phyloP scores from a whole-genome alignment of 2,329 filamentous ascomycete species.

The Amesomyces nigricolor region DNA sequence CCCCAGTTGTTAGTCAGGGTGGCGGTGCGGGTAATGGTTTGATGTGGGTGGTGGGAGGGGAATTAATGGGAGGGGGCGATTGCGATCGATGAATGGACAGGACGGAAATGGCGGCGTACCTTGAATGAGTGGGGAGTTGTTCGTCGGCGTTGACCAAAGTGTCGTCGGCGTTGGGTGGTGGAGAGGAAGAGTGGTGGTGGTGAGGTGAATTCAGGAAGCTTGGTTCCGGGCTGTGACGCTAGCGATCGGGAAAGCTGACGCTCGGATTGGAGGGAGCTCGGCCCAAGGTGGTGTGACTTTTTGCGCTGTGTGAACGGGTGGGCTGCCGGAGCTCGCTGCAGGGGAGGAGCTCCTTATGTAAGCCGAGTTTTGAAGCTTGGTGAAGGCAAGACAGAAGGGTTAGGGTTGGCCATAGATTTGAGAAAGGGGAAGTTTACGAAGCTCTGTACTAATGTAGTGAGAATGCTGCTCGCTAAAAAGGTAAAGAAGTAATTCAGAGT shows the following conservation, averaged over 20 bases:
- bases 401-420: neutral
- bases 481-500: too few species aligned
- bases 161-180: neutral
- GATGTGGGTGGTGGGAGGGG: neutral
- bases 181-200: neutral
- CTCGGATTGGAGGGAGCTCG: slow-evolving; percentile 18
- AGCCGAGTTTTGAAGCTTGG: neutral
- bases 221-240: slow-evolving; percentile 19
- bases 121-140: slow-evolving; percentile 14
- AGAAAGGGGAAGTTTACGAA: too few species aligned
- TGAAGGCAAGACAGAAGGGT: too few species aligned
- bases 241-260: slow-evolving; percentile 13
- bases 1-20: too few species aligned
- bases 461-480: too few species aligned
- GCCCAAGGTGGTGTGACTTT: slow-evolving; percentile 25
- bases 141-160: neutral
- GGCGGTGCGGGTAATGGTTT: too few species aligned
- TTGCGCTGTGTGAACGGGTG: slow-evolving; percentile 7
- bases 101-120: slow-evolving; percentile 4
- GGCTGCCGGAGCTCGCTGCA: slow-evolving; percentile 7
- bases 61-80: neutral
- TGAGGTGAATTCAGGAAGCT: slow-evolving; percentile 15
- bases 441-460: too few species aligned
- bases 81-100: neutral
- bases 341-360: slow-evolving; percentile 4